phyloP scores from a whole-genome alignment of 352 stramenopile species.

The Aphanomyces astaci region DNA sequence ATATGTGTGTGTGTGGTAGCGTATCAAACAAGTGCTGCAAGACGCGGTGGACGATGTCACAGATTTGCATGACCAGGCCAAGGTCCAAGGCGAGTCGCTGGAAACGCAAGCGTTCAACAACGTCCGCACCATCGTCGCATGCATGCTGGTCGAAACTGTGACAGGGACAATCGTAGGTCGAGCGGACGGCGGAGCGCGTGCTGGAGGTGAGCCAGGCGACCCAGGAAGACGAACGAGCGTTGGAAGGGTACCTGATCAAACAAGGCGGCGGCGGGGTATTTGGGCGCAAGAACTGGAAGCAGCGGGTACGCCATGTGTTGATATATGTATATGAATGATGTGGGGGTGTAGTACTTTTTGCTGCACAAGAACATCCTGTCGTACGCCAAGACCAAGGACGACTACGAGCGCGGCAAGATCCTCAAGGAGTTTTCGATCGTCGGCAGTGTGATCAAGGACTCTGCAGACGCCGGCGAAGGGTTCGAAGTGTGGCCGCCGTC shows the following conservation, averaged over 20 bases:
- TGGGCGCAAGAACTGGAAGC: conserved; percentile 81
- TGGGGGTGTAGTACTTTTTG: conserved; percentile 53
- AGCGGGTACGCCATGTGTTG: conserved; percentile 28
- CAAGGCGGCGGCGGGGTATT: conserved; percentile 71
- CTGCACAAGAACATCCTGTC: conserved; percentile 56
- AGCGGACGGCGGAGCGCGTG: conserved; percentile 44
- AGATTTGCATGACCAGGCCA: conserved; percentile 5
- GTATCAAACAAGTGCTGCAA: conserved; percentile 2
- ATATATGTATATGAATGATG: not conserved
- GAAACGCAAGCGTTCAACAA: conserved; percentile 19
- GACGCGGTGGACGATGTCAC: conserved; percentile 17
- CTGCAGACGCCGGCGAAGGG: conserved; percentile 65
- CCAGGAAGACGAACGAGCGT: conserved; percentile 36
- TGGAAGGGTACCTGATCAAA: conserved; percentile 84
- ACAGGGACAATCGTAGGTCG: not conserved
- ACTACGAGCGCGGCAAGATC: conserved; percentile 79
- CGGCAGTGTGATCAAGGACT: conserved; percentile 67
- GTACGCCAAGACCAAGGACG: conserved; percentile 80
- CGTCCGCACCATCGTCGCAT: not conserved
- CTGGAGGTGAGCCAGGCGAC: conserved; percentile 68
- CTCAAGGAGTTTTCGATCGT: conserved; percentile 77
- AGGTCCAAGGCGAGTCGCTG: conserved; percentile 8
- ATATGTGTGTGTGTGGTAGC: no score
- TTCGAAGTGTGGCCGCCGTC: conserved; percentile 69
- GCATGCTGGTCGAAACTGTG: not conserved